phyloP scores from a whole-genome alignment of 1,139 yeast species.

The Pichia sp. region DNA sequence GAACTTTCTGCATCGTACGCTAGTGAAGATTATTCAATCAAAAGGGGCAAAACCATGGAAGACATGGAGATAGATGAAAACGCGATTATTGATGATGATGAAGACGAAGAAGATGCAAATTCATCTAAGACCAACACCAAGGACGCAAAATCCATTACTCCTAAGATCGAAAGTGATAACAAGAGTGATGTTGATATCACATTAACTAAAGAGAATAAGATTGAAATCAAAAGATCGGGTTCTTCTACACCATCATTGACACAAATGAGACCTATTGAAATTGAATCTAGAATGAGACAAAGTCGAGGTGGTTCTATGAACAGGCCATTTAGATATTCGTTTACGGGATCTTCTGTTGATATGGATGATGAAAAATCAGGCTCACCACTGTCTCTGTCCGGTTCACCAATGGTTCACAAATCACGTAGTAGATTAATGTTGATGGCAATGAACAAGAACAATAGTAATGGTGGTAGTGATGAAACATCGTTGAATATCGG shows the following conservation, averaged over 20 bases:
- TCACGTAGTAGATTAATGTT: slow-evolving; percentile 17
- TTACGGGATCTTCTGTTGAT: slow-evolving; percentile 32
- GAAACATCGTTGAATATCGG: slow-evolving; percentile 5
- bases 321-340: slow-evolving; percentile 27
- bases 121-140: too few species aligned
- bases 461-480: slow-evolving; percentile 40
- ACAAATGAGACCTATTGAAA: slow-evolving; percentile 7
- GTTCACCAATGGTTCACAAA: slow-evolving; percentile 21
- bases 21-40: not conserved
- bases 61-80: not conserved
- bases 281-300: not conserved
- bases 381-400: slow-evolving; percentile 21
- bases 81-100: slow-evolving; percentile 22
- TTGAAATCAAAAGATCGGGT: not conserved
- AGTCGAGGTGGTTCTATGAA: slow-evolving; percentile 20
- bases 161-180: too few species aligned
- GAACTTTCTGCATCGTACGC: slow-evolving; percentile 17
- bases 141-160: too few species aligned
- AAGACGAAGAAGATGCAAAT: slow-evolving; percentile 8
- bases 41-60: slow-evolving; percentile 24
- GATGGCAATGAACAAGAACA: slow-evolving; percentile 7
- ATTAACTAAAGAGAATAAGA: not conserved
- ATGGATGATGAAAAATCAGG: slow-evolving; percentile 31
- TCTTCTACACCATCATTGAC: slow-evolving; percentile 54
- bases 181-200: not conserved